Conservation (phyloP, 352 stramenopile genomes). For the Phytophthora colocasiae region DNA sequence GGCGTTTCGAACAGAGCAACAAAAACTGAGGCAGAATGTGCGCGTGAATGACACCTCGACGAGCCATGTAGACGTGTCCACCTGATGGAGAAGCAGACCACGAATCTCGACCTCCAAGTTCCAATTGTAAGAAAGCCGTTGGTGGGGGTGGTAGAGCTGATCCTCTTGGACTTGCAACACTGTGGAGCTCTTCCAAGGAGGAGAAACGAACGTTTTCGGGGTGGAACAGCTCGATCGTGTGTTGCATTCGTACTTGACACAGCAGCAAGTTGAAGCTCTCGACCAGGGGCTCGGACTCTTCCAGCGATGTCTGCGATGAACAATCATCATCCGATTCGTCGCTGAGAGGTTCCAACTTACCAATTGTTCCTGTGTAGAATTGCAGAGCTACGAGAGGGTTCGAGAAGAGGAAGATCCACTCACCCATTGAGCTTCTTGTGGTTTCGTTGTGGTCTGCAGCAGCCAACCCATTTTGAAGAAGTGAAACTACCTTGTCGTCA, state of each 20-base stretch:
- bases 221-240: constrained; percentile 46
- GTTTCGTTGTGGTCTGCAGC: neutral
- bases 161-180: constrained; percentile 30
- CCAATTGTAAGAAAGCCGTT: constrained; percentile 45
- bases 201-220: constrained; percentile 23
- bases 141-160: constrained; percentile 36
- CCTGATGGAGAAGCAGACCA: constrained; percentile 16
- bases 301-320: neutral
- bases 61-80: constrained; percentile 48
- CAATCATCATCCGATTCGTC: constrained; percentile 23
- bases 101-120: constrained; percentile 22
- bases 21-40: constrained; percentile 49
- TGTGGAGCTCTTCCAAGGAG: constrained; percentile 34
- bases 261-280: constrained; percentile 48
- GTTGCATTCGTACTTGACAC: constrained; percentile 48
- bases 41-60: constrained; percentile 17
- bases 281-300: constrained; percentile 18
- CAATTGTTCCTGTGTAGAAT: constrained; percentile 41
- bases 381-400: constrained; percentile 37
- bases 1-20: constrained; percentile 40
- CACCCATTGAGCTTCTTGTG: neutral
- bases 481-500: constrained; percentile 39
- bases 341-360: constrained; percentile 33
- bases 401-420: constrained; percentile 54
- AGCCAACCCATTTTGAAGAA: constrained; percentile 50